A percentile compares a stretch with the other conserved stretches of the same genome.
These are phyloP conservation scores for Penicillium sp. DNA, from an alignment of 2,329 filamentous ascomycete genomes.

Conservation along the genomic window DNA sequence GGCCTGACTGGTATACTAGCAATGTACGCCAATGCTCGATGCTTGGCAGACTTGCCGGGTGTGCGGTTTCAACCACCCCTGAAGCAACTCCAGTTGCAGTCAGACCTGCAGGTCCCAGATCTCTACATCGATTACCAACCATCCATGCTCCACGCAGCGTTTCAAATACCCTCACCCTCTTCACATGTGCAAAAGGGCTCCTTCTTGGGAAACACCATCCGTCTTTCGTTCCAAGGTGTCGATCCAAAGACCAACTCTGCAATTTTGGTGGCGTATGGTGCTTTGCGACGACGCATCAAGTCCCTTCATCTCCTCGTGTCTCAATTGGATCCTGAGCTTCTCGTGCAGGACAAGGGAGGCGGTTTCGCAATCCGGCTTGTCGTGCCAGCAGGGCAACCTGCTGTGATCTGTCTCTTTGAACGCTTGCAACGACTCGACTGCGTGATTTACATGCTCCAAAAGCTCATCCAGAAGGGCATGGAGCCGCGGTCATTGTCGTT, in stretches of 20 bases:
- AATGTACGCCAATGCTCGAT: constrained; percentile 41
- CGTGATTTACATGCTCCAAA: constrained; percentile 37
- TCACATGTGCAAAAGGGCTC: constrained; percentile 26
- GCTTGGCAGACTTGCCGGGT: constrained; percentile 31
- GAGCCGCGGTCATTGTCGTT: constrained; percentile 36
- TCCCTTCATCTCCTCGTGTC: constrained; percentile 28
- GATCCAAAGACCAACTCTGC: constrained; percentile 34
- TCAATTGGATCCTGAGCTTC: constrained; percentile 32
- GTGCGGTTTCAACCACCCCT: constrained; percentile 32
- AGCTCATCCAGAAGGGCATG: constrained; percentile 37
- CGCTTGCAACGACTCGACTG: constrained; percentile 42
- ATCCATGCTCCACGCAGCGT: constrained; percentile 31
- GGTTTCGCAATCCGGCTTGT: constrained; percentile 43
- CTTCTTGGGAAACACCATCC: constrained; percentile 38
- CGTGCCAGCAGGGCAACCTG: constrained; percentile 36
- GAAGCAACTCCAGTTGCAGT: constrained; percentile 33
- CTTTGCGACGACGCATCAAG: constrained; percentile 30
- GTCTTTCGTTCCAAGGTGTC: constrained; percentile 41
- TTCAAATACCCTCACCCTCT: constrained; percentile 33
- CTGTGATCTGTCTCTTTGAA: constrained; percentile 39
- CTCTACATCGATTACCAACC: constrained; percentile 37
- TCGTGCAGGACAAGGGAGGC: constrained; percentile 35
- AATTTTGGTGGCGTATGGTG: constrained; percentile 41
- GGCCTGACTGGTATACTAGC: constrained; percentile 39
- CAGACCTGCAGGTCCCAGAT: constrained; percentile 36